Evolutionary conservation across 2,329 filamentous ascomycete species (phyloP).

Genomic region (Huntiella moniliformis): DNA sequence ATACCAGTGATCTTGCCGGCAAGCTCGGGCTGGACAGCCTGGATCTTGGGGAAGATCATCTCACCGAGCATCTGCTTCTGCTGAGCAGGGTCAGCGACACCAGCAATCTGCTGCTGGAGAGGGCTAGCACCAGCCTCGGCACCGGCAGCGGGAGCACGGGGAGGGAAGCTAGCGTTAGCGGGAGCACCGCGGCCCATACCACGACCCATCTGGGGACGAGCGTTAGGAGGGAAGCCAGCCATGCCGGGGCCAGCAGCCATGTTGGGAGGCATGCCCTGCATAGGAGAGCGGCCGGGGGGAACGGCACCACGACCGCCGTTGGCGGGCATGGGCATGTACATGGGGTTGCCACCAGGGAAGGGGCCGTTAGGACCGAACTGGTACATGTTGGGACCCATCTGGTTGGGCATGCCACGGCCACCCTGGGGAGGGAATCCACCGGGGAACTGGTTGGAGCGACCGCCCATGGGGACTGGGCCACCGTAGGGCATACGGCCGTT

Average conservation of each 20-base stretch:
- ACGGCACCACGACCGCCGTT: constrained; percentile 41
- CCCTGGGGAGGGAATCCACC: constrained; percentile 69
- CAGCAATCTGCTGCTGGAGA: constrained; percentile 40
- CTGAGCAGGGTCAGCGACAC: constrained; percentile 43
- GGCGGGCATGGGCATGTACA: constrained; percentile 61
- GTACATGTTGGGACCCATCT: constrained; percentile 77
- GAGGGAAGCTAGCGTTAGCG: constrained; percentile 28
- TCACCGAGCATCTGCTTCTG: constrained; percentile 99
- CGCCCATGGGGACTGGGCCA: constrained; percentile 55
- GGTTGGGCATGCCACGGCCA: constrained; percentile 70
- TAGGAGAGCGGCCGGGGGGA: constrained; percentile 51
- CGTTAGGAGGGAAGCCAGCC: constrained; percentile 39
- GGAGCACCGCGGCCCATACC: constrained; percentile 25
- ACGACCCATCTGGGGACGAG: constrained; percentile 32
- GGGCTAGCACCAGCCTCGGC: constrained; percentile 12
- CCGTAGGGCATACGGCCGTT: constrained; percentile 48
- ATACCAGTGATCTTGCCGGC: constrained; percentile 99
- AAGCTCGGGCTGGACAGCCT: constrained; percentile 80
- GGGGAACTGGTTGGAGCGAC: constrained; percentile 73
- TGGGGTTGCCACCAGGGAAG: constrained; percentile 62
- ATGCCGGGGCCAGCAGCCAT: constrained; percentile 31
- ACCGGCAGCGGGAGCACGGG: constrained; percentile 18
- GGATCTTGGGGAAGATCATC: constrained; percentile 96
- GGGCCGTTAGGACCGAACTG: constrained; percentile 61
- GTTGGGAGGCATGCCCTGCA: constrained; percentile 57